Evolutionary conservation across 2,329 filamentous ascomycete species (phyloP).

Genomic region (Ceratocystis lukuohia): DNA sequence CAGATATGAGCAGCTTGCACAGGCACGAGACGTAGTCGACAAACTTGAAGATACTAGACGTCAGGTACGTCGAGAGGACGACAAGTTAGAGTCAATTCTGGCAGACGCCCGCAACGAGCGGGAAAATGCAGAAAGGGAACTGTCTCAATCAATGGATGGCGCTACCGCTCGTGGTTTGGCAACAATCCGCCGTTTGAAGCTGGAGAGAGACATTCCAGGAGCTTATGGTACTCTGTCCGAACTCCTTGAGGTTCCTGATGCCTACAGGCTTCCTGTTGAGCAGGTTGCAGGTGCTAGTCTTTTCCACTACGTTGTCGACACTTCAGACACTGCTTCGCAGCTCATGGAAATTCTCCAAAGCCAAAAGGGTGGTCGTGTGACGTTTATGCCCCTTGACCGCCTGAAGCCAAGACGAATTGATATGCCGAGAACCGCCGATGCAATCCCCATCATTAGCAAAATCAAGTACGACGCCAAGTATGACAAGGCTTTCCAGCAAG

Average conservation of each 20-base stretch:
- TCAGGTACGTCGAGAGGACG: conserved; percentile 75
- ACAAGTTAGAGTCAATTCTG: conserved; percentile 68
- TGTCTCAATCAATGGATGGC: conserved; percentile 79
- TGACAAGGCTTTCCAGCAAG: conserved; percentile 79
- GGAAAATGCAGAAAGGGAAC: conserved; percentile 59
- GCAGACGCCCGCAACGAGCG: conserved; percentile 63
- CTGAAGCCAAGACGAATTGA: conserved; percentile 58
- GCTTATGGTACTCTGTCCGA: conserved; percentile 90
- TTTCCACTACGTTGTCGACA: conserved; percentile 94
- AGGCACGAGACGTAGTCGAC: conserved; percentile 65
- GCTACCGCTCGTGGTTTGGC: conserved; percentile 76
- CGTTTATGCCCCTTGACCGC: conserved; percentile 85
- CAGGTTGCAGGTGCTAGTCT: conserved; percentile 84
- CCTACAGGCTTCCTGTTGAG: conserved; percentile 79
- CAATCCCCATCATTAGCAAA: conserved; percentile 74
- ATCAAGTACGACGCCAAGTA: conserved; percentile 64
- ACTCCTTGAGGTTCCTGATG: conserved; percentile 72
- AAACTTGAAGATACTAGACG: conserved; percentile 76
- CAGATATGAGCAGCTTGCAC: conserved; percentile 59
- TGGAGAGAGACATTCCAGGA: conserved; percentile 64
- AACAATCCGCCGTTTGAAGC: conserved; percentile 71
- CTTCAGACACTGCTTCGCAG: conserved; percentile 70
- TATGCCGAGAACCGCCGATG: conserved; percentile 74
- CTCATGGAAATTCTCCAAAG: conserved; percentile 68
- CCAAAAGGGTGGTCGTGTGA: conserved; percentile 71